Conservation (phyloP, 176 grass and related monocot species). For the Microstegium vimineum region DNA sequence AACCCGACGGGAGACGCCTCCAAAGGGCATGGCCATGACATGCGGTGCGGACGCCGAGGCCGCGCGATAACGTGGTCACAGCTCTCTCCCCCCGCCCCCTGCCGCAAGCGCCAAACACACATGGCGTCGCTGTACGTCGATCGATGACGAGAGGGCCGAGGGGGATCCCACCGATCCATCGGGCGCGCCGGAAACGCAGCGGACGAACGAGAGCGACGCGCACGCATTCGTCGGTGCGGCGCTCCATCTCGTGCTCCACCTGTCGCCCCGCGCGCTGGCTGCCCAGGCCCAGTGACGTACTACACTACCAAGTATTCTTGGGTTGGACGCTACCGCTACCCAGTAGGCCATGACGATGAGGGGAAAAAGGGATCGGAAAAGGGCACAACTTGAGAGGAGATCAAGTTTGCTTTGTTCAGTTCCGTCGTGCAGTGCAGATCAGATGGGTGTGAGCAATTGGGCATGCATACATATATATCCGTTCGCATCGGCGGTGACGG, state of each 20-base stretch:
- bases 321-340: background rate
- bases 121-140: background rate
- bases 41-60: background rate
- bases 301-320: background rate
- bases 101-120: background rate
- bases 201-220: background rate
- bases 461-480: background rate
- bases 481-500: too few relatives aligned
- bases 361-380: too few relatives aligned
- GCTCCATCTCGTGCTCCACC: background rate
- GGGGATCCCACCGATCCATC: background rate
- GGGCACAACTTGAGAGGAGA: background rate
- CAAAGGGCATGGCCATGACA: background rate
- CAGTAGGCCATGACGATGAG: background rate
- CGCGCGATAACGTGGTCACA: constrained; percentile 6
- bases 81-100: background rate
- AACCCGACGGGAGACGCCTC: background rate
- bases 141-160: background rate
- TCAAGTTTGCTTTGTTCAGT: background rate
- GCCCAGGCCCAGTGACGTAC: background rate
- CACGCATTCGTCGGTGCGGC: background rate
- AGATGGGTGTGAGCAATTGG: background rate
- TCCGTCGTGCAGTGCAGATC: background rate
- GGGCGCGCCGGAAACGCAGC: background rate
- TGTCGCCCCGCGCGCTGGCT: background rate